Percentiles rank a stretch among this genome's conserved stretches.
Conservation (phyloP, 2,329 filamentous ascomycete species). For the Atkinsonella hypoxylon region DNA sequence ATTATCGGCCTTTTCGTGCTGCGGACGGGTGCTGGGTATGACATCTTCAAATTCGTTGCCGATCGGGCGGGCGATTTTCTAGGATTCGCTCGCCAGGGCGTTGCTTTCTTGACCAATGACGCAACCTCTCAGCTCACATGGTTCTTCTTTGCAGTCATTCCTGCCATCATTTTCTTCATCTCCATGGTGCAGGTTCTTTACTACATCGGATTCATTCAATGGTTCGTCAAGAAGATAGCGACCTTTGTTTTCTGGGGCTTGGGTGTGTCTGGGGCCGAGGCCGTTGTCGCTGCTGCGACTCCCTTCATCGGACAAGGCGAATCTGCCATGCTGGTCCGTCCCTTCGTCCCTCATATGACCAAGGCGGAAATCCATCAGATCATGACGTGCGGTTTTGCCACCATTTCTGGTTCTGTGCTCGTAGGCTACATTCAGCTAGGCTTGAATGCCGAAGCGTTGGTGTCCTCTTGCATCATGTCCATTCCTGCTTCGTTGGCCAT, state of each 20-base stretch:
- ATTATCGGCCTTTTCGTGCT: constrained; percentile 81
- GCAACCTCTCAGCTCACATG: constrained; percentile 38
- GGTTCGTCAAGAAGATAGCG: constrained; percentile 81
- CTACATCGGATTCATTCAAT: constrained; percentile 71
- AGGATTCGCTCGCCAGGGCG: constrained; percentile 62
- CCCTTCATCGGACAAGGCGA: constrained; percentile 93
- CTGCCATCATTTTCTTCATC: constrained; percentile 93
- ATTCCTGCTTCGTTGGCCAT: constrained; percentile 84
- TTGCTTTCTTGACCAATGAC: constrained; percentile 47
- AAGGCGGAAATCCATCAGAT: constrained; percentile 82
- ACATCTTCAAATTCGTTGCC: constrained; percentile 87
- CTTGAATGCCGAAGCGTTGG: constrained; percentile 70
- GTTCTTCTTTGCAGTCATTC: constrained; percentile 74
- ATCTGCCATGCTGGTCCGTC: constrained; percentile 82
- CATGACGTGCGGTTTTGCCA: constrained; percentile 87
- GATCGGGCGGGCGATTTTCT: constrained; percentile 61
- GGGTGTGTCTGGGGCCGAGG: constrained; percentile 78
- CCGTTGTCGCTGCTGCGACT: constrained; percentile 85
- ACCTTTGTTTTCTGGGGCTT: constrained; percentile 87
- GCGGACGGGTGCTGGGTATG: constrained; percentile 66
- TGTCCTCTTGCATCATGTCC: constrained; percentile 91
- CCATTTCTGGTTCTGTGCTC: constrained; percentile 78
- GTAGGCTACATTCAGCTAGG: constrained; percentile 78
- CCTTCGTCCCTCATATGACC: constrained; percentile 77
- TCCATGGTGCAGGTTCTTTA: constrained; percentile 80